A percentile compares a stretch with the other conserved stretches of the same genome.
Conservation (phyloP, 352 stramenopile species). For the Elongisporangium senticosum region DNA sequence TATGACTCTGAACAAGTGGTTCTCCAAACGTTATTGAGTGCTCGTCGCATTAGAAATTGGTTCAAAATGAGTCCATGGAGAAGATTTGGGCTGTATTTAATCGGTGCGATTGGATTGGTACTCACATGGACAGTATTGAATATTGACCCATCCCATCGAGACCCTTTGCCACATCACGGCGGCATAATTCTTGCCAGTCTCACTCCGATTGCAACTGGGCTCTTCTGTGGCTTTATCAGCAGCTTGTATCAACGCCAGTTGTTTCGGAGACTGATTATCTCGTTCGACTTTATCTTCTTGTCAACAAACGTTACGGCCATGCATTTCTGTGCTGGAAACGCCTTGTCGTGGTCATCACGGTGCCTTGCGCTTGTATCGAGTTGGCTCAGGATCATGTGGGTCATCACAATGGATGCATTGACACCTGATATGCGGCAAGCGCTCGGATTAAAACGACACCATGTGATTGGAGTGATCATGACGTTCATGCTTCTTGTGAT, state of each 20-base stretch:
- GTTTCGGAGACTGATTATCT: conserved; percentile 5
- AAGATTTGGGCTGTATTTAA: not conserved
- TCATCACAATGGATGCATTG: not conserved
- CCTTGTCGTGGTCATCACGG: not conserved
- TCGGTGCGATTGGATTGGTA: not conserved
- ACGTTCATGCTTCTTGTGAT: not conserved
- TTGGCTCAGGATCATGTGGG: not conserved
- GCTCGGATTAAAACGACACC: not conserved
- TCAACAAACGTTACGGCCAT: conserved; percentile 11
- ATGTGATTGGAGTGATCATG: not conserved
- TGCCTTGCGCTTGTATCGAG: not conserved
- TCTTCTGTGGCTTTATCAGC: not conserved
- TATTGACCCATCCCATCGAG: no score
- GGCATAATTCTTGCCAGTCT: not conserved
- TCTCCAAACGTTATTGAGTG: not conserved
- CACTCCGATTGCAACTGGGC: not conserved
- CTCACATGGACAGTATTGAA: no score
- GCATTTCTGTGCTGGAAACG: conserved; percentile 4
- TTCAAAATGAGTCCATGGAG: not conserved
- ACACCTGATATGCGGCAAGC: not conserved
- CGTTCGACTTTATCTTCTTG: conserved; percentile 20
- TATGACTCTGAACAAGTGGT: not conserved
- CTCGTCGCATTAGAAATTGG: not conserved
- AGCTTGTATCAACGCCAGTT: not conserved
- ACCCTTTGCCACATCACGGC: no score